Percentiles rank a stretch among this genome's conserved stretches.
Conservation (phyloP, 306 rosid genomes). For the Pterocarpus macrocarpus region DNA sequence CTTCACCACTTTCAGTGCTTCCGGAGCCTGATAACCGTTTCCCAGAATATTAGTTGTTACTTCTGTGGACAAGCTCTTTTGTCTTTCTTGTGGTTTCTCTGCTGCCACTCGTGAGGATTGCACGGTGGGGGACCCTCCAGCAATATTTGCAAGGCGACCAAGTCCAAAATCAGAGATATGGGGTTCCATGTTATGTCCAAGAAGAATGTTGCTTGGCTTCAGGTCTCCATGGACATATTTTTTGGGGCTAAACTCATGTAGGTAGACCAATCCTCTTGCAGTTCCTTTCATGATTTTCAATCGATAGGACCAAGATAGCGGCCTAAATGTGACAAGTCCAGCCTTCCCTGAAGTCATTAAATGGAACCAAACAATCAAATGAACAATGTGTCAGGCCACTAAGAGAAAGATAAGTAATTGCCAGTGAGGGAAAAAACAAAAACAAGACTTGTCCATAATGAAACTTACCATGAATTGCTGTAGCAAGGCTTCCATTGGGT, state of each 20-base stretch:
- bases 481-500: constrained; percentile 89
- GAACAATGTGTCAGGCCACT: constrained; percentile 23
- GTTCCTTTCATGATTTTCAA: constrained; percentile 82
- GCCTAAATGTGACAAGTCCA: constrained; percentile 68
- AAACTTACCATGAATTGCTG: constrained; percentile 85
- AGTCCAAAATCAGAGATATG: constrained; percentile 92
- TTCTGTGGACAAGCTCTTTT: constrained; percentile 68
- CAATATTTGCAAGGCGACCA: constrained; percentile 92
- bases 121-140: constrained; percentile 85
- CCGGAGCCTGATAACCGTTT: constrained; percentile 87
- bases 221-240: constrained; percentile 96
- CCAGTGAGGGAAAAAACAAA: not conserved
- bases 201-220: constrained; percentile 84
- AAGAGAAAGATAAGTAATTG: constrained; percentile 3
- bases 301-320: constrained; percentile 74
- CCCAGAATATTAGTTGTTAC: constrained; percentile 54
- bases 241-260: constrained; percentile 95
- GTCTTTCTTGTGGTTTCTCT: constrained; percentile 73
- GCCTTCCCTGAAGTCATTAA: constrained; percentile 67
- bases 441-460: not conserved
- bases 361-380: constrained; percentile 50
- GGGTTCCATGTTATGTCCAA: constrained; percentile 85
- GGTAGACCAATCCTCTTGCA: constrained; percentile 85
- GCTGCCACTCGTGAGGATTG: constrained; percentile 70
- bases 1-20: constrained; percentile 84